Percentiles rank a stretch among this genome's conserved stretches.
Evolutionary conservation across 2,329 filamentous ascomycete species (phyloP).

Genomic region (Fusarium vanettenii): DNA sequence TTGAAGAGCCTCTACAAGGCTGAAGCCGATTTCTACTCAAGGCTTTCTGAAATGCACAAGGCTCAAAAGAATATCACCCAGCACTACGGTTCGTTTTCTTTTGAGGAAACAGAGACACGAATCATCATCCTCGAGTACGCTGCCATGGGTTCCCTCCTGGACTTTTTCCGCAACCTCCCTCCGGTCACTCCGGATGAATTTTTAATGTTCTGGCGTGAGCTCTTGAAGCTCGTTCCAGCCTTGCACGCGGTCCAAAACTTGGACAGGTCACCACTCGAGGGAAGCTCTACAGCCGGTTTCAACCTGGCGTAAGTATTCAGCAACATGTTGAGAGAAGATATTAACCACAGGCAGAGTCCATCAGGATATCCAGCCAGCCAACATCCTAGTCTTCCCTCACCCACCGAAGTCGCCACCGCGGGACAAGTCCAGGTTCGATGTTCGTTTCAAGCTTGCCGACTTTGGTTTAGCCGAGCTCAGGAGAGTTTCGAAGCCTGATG

Average conservation of each 20-base stretch:
- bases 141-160: neutral
- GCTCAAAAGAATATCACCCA: neutral
- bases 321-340: neutral
- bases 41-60: neutral
- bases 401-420: no score
- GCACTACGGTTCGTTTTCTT: conserved; percentile 8
- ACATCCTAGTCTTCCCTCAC: conserved; percentile 20
- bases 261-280: no score
- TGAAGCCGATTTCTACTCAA: neutral
- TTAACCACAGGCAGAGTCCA: neutral
- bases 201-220: neutral
- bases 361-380: conserved; percentile 23
- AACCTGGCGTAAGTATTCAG: no score
- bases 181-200: neutral
- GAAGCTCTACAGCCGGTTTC: no score
- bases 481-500: no score
- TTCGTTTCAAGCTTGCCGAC: conserved; percentile 8
- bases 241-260: no score
- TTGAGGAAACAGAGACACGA: neutral
- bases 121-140: conserved; percentile 19
- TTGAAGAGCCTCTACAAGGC: neutral
- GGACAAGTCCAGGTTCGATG: neutral
- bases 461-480: conserved; percentile 1
- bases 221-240: no score
- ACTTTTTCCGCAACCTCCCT: neutral